Percentiles rank a stretch among this genome's conserved stretches.
These are phyloP conservation scores for Vanrija sp. DNA, from an alignment of 1,284 basidiomycete species.

Conservation along the genomic window DNA sequence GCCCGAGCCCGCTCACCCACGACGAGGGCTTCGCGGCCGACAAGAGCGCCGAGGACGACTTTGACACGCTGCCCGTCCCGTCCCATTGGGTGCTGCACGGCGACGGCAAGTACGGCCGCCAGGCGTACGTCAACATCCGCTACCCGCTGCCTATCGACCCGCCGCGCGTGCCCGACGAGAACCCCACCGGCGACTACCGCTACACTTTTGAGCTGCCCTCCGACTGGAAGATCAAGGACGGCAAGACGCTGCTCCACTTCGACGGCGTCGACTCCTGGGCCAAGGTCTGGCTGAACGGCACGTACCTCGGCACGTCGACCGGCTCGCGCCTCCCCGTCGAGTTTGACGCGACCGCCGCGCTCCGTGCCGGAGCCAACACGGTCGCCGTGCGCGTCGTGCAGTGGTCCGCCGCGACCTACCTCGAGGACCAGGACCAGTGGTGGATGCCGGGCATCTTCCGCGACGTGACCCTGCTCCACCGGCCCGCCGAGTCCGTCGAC, in stretches of 20 bases:
- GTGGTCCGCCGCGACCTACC: constrained; percentile 16
- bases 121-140: constrained; percentile 16
- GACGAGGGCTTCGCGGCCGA: constrained; percentile 7
- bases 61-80: constrained; percentile 10
- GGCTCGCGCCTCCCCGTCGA: constrained; percentile 20
- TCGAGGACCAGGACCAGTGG: constrained; percentile 23
- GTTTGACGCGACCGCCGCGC: constrained; percentile 17
- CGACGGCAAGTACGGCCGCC: constrained; percentile 9
- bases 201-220: not conserved
- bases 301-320: constrained; percentile 10
- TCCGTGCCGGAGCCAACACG: not conserved
- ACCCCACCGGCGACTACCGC: constrained; percentile 22
- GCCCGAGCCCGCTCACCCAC: not conserved
- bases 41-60: not conserved
- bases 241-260: constrained; percentile 18
- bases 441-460: constrained; percentile 19
- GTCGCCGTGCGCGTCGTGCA: constrained; percentile 14
- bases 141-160: constrained; percentile 16
- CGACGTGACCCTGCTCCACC: constrained; percentile 14
- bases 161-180: constrained; percentile 11
- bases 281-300: constrained; percentile 27
- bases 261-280: constrained; percentile 26
- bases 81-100: constrained; percentile 16
- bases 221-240: not conserved
- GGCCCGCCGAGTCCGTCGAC: constrained; percentile 2